Percentiles rank a stretch among this genome's conserved stretches.
phyloP scores from a whole-genome alignment of 192 early-diverging fungal genomes.

The Entophlyctis luteolus region DNA sequence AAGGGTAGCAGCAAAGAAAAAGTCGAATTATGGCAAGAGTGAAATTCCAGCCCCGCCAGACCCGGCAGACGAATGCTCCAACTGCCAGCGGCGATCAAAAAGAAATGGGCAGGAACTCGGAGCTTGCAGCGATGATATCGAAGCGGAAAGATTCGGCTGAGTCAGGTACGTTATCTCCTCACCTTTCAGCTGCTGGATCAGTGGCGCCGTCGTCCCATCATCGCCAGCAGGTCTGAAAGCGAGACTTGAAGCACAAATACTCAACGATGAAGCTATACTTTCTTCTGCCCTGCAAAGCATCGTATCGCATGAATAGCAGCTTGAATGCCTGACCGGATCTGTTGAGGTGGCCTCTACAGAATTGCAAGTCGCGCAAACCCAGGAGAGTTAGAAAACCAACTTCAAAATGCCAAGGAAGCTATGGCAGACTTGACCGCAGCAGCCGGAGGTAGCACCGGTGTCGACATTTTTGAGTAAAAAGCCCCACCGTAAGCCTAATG shows the following conservation, averaged over 20 bases:
- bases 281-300: not conserved
- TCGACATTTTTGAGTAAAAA: too few species aligned
- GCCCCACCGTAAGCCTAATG: too few species aligned
- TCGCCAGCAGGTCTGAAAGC: not conserved
- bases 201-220: not conserved
- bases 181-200: not conserved
- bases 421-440: not conserved
- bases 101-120: too few species aligned
- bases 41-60: too few species aligned
- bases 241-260: constrained; percentile 1
- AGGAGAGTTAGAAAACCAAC: not conserved
- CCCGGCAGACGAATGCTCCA: too few species aligned
- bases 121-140: not conserved
- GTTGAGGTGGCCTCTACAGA: not conserved
- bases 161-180: not conserved
- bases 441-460: too few species aligned
- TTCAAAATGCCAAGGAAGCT: not conserved
- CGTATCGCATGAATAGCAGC: not conserved
- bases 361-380: not conserved
- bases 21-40: too few species aligned
- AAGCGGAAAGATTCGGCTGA: not conserved
- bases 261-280: not conserved
- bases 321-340: not conserved
- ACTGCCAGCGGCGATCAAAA: too few species aligned
- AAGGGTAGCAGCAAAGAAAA: not conserved